Evolutionary conservation across 1,284 basidiomycete genomes (phyloP).

Genomic region (Cutaneotrichosporon dermatis): DNA sequence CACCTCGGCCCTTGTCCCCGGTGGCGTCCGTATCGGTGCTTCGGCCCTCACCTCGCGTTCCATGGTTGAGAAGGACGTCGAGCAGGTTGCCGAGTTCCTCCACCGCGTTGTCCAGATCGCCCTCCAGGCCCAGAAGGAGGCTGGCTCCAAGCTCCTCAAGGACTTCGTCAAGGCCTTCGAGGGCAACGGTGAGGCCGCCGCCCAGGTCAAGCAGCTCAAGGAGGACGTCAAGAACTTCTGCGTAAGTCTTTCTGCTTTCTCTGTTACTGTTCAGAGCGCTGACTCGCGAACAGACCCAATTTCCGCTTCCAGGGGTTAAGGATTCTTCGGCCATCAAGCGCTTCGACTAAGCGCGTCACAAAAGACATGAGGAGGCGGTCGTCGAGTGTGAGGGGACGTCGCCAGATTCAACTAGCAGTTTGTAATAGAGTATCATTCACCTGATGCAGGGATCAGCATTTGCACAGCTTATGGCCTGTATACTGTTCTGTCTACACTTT

Average conservation of each 20-base stretch:
- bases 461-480: too few species aligned
- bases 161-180: conserved; percentile 88
- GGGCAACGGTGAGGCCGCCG: conserved; percentile 64
- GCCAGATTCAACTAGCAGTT: conserved; percentile 14
- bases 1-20: conserved; percentile 84
- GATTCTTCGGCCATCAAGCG: conserved; percentile 53
- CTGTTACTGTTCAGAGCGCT: too few species aligned
- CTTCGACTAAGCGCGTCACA: conserved; percentile 14
- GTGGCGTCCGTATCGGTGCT: conserved; percentile 94
- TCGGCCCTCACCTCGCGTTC: conserved; percentile 91
- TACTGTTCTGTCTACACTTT: too few species aligned
- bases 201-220: conserved; percentile 45
- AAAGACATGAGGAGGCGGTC: conserved; percentile 1
- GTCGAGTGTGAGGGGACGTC: background rate
- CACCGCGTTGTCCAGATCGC: conserved; percentile 88
- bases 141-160: conserved; percentile 89
- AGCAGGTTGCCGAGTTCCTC: conserved; percentile 80
- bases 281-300: too few species aligned
- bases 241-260: too few species aligned
- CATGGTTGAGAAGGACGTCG: conserved; percentile 65
- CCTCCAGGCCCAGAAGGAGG: conserved; percentile 83
- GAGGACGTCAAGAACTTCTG: conserved; percentile 43
- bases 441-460: conserved; percentile 13
- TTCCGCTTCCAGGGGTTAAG: conserved; percentile 88
- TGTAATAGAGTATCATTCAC: conserved; percentile 24